Percentiles rank a stretch among this genome's conserved stretches.
These are phyloP conservation scores for Dothiorella sarmentorum DNA, from an alignment of 2,329 filamentous ascomycete species.

Conservation along the genomic window DNA sequence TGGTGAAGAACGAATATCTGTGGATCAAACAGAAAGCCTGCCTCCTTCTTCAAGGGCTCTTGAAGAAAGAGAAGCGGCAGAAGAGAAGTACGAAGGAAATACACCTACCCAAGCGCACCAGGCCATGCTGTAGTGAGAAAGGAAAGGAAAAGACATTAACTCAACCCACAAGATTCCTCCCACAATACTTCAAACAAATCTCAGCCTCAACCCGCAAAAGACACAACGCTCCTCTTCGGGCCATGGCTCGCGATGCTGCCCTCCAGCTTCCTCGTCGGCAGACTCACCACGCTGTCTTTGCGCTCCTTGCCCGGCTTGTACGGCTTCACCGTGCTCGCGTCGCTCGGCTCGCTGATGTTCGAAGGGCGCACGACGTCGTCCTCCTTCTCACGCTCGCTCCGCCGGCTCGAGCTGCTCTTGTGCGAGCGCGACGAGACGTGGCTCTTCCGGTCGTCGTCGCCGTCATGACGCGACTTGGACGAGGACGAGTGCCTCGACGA, in stretches of 20 bases:
- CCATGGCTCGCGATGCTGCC: neutral
- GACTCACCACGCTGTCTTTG: conserved; percentile 16
- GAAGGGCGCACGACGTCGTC: conserved; percentile 18
- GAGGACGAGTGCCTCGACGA: conserved; percentile 22
- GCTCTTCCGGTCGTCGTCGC: neutral
- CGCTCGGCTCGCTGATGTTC: conserved; percentile 33
- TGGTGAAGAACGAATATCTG: neutral
- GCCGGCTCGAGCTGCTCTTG: conserved; percentile 21
- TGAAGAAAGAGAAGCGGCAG: neutral
- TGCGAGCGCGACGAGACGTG: conserved; percentile 7
- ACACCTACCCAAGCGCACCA: neutral
- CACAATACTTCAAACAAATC: conserved; percentile 19
- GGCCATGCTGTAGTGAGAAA: neutral
- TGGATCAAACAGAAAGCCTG: neutral
- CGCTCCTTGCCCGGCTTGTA: conserved; percentile 15
- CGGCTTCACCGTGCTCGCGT: conserved; percentile 34
- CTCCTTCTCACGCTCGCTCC: conserved; percentile 19
- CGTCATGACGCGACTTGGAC: neutral
- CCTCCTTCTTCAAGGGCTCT: neutral
- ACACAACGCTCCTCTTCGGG: conserved; percentile 7
- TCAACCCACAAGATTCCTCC: neutral
- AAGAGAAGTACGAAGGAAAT: neutral
- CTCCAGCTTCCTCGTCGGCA: conserved; percentile 9
- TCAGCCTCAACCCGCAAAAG: conserved; percentile 19
- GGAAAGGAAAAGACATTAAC: neutral